Evolutionary conservation across 177 flowering plant species (phyloP).

Genomic region (Vitis hybrid): DNA sequence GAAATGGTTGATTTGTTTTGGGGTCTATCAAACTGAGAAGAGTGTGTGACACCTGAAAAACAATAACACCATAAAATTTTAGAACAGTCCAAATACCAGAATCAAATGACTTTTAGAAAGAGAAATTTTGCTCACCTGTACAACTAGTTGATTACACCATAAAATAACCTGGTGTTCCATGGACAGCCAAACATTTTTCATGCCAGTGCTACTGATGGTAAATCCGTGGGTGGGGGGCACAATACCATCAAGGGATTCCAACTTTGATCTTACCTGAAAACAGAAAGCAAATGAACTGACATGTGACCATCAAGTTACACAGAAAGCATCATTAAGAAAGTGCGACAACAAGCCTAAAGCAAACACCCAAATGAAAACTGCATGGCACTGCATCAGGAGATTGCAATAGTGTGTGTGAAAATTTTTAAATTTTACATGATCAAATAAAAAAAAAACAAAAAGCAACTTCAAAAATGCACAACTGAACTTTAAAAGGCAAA

Average conservation of each 20-base stretch:
- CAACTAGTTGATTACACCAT: constrained; percentile 98
- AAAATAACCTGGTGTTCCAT: constrained; percentile 98
- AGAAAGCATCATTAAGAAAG: background rate
- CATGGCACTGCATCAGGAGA: background rate
- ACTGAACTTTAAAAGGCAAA: background rate
- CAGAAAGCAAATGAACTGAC: constrained; percentile 14
- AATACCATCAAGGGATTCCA: constrained; percentile 86
- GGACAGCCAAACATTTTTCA: constrained; percentile 97
- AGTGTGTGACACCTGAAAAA: constrained; percentile 83
- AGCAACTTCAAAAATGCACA: background rate
- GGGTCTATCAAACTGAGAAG: constrained; percentile 82
- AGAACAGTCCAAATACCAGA: constrained; percentile 10
- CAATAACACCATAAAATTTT: constrained; percentile 13
- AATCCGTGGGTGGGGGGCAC: constrained; percentile 93
- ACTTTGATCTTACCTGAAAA: constrained; percentile 75
- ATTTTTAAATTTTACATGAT: background rate
- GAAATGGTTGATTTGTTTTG: constrained; percentile 68
- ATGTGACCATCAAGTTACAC: constrained; percentile 1
- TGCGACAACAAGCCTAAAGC: background rate
- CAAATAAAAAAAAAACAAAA: background rate
- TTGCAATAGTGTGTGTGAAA: background rate
- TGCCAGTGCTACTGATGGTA: constrained; percentile 74
- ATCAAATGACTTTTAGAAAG: background rate
- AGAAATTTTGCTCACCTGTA: constrained; percentile 59
- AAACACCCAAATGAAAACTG: background rate